Percentiles rank a stretch among this genome's conserved stretches.
Conservation (phyloP, 768 basidiomycete species). For the Dioszegia hungarica region DNA sequence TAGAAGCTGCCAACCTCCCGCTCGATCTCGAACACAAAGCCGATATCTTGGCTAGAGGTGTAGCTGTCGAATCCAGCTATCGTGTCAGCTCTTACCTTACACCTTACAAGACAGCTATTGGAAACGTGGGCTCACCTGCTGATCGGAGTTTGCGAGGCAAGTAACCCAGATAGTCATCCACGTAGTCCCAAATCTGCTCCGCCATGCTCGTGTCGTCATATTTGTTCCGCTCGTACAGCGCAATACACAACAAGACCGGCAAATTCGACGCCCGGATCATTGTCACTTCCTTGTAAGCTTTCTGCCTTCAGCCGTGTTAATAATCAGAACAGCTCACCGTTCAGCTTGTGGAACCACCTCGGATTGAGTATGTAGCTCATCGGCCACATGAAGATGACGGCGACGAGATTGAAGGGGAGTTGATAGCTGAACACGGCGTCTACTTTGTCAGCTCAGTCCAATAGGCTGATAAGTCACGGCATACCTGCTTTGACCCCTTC, state of each 20-base stretch:
- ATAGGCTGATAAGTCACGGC: neutral
- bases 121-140: conserved; percentile 29
- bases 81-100: conserved; percentile 3
- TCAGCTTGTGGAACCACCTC: conserved; percentile 95
- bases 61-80: conserved; percentile 47
- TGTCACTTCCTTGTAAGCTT: conserved; percentile 16
- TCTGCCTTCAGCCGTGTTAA: neutral
- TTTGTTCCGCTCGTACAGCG: conserved; percentile 79
- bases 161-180: conserved; percentile 67
- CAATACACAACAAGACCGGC: conserved; percentile 72
- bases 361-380: conserved; percentile 78
- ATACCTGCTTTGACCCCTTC: conserved; percentile 63
- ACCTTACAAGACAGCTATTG: neutral
- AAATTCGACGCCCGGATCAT: conserved; percentile 61
- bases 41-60: conserved; percentile 39
- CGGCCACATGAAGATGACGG: conserved; percentile 80
- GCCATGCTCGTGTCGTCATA: conserved; percentile 65
- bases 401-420: conserved; percentile 84
- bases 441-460: neutral
- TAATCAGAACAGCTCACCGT: conserved; percentile 30
- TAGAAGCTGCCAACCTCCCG: conserved; percentile 46
- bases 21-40: conserved; percentile 47
- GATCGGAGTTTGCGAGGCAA: conserved; percentile 65
- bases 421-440: conserved; percentile 92
- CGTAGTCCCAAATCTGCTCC: conserved; percentile 64